These are phyloP conservation scores for Huntiella moniliformis DNA, from an alignment of 2,329 filamentous ascomycete genomes.

Conservation along the genomic window DNA sequence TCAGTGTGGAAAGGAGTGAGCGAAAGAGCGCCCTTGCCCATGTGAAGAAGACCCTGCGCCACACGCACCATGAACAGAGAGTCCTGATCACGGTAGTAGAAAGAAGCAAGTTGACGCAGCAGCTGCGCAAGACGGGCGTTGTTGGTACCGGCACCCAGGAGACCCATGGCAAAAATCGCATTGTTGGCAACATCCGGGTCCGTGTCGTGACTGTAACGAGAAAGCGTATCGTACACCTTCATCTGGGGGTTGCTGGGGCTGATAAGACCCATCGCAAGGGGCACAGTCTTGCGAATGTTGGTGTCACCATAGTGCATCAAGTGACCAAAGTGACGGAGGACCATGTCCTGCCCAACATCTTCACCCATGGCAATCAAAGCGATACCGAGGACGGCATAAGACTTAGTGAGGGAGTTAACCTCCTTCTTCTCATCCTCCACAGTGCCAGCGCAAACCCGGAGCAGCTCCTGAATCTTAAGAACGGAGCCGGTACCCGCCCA, in stretches of 20 bases:
- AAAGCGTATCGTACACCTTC: constrained; percentile 98
- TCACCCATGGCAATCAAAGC: constrained; percentile 95
- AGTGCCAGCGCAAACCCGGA: constrained; percentile 96
- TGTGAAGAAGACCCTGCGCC: constrained; percentile 89
- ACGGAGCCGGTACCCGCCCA: constrained; percentile 97
- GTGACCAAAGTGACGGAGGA: constrained; percentile 89
- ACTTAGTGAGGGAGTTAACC: constrained; percentile 84
- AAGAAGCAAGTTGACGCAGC: constrained; percentile 83
- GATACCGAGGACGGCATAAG: constrained; percentile 87
- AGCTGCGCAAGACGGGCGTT: constrained; percentile 92
- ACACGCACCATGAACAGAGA: constrained; percentile 98
- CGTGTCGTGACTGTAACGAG: constrained; percentile 94
- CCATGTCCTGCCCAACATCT: constrained; percentile 97
- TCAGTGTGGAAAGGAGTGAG: constrained; percentile 99
- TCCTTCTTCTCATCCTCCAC: constrained; percentile 88
- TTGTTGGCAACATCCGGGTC: constrained; percentile 97
- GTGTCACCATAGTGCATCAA: constrained; percentile 98
- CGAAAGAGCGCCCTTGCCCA: constrained; percentile 95
- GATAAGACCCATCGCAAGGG: constrained; percentile 87
- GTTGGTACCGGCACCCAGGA: constrained; percentile 91
- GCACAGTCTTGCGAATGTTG: constrained; percentile 92
- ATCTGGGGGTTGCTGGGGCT: constrained; percentile 98
- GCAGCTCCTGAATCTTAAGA: constrained; percentile 86
- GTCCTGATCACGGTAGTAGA: constrained; percentile 93
- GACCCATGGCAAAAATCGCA: constrained; percentile 97